Evolutionary conservation across 345 rosid species (phyloP), one percentile per base, ranked within the genome.

Genomic region (Triadica sebifera): DNA sequence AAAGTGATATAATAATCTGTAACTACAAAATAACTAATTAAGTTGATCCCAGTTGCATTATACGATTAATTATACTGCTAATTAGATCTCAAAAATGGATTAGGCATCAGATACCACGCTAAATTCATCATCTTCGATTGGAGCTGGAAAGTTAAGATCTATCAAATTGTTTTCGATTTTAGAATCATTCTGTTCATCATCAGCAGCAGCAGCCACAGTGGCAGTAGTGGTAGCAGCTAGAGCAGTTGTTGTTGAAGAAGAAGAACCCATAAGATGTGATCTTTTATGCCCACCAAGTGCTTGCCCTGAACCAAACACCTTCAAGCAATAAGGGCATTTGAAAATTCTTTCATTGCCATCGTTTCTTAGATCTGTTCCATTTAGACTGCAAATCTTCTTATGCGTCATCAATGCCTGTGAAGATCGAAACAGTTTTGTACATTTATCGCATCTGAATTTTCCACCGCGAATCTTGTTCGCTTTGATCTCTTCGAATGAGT

Each of bases 251-350:
- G 34, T 29, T 22, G 57, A 16, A 0, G 56, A 16, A 12, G 76
- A 39, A 72, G 72, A 9, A 58, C 67, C 51, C 56, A 55, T 20
- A 4, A 73, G 55, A 62, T 76, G 83, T 2, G 77, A 68, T 56
- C 77, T 68, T 62, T 80, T 80, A 58, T 76, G 83, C 0, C 83
- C 83, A 5, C 83, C 83, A 4, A 80, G 70, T 20, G 85, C 85
- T 58, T 82, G 85, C 1, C 85, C 85, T 11, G 85, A 82, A 22
- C 80, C 77, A 51, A 82, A 82, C n/a, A 82, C 79, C 57, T 58
- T 75, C 22, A 22, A 64, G 9, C 85, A 82, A 29, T 75, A 78
- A 0, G 85, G 85, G 13, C 85, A 82, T 34, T 75, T 65, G 12
- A 78, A 82, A 53, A 78, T 75, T 49, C 75, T 78, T n/a, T 71